phyloP scores from a whole-genome alignment of 2,329 filamentous ascomycete genomes.

The Botrytis fabae region DNA sequence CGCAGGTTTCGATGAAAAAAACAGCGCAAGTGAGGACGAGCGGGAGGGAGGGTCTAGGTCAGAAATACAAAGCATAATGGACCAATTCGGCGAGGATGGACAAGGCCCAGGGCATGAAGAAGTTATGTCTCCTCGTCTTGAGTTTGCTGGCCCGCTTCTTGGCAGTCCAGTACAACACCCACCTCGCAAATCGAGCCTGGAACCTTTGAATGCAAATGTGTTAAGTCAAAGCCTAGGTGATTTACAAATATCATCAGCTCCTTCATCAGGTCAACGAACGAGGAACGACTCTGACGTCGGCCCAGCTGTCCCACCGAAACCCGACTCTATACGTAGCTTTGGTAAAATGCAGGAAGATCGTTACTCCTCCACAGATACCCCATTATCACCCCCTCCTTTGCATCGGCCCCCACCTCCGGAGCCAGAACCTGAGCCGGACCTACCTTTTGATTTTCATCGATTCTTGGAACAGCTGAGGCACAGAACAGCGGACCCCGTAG shows the following conservation, averaged over 20 bases:
- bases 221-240: constrained; percentile 38
- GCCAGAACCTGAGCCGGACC: constrained; percentile 74
- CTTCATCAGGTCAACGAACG: constrained; percentile 23
- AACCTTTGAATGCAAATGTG: constrained; percentile 54
- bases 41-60: constrained; percentile 70
- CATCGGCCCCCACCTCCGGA: constrained; percentile 68
- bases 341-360: constrained; percentile 48
- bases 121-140: constrained; percentile 87
- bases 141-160: constrained; percentile 77
- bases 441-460: constrained; percentile 95
- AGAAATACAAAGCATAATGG: constrained; percentile 98
- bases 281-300: constrained; percentile 39
- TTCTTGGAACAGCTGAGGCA: constrained; percentile 95
- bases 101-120: constrained; percentile 73
- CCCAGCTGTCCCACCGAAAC: constrained; percentile 46
- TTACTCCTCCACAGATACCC: constrained; percentile 40
- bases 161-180: constrained; percentile 69
- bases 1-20: constrained; percentile 57
- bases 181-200: constrained; percentile 82
- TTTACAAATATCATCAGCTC: constrained; percentile 33
- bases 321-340: constrained; percentile 39
- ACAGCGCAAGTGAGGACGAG: constrained; percentile 59
- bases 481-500: constrained; percentile 96
- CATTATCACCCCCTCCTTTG: constrained; percentile 53
- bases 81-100: constrained; percentile 80